Evolutionary conservation across 1,139 yeast species (phyloP).

Genomic region (Martiniozyma asiatica): DNA sequence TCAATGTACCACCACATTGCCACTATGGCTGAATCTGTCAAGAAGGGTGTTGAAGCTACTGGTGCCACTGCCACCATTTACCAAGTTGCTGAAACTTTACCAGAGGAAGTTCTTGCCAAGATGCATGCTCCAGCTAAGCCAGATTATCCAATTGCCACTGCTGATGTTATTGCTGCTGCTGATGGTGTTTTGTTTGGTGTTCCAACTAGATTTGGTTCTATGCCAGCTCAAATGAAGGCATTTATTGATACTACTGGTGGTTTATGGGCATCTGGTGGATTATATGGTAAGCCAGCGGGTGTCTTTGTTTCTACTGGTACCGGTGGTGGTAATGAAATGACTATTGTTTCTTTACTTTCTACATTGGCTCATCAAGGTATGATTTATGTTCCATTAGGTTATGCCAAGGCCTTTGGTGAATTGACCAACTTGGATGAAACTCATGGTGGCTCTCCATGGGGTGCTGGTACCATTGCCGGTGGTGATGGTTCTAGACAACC

Average conservation of each 20-base stretch:
- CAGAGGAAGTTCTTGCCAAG: slow-evolving; percentile 44
- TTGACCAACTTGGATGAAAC: slow-evolving; percentile 52
- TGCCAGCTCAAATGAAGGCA: slow-evolving; percentile 71
- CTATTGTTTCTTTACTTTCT: slow-evolving; percentile 54
- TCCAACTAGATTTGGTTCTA: slow-evolving; percentile 75
- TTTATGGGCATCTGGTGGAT: slow-evolving; percentile 67
- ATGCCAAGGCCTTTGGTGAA: slow-evolving; percentile 47
- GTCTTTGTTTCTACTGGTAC: slow-evolving; percentile 70
- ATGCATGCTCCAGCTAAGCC: slow-evolving; percentile 63
- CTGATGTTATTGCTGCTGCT: slow-evolving; percentile 46
- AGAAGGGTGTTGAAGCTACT: slow-evolving; percentile 59
- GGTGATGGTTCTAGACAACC: slow-evolving; percentile 73
- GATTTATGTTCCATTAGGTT: slow-evolving; percentile 72
- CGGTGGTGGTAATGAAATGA: slow-evolving; percentile 78
- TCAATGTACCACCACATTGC: slow-evolving; percentile 74
- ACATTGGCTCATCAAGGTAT: slow-evolving; percentile 71
- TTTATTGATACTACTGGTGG: slow-evolving; percentile 81
- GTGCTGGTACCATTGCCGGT: slow-evolving; percentile 76
- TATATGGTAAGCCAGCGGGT: slow-evolving; percentile 69
- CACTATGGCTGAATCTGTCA: slow-evolving; percentile 53
- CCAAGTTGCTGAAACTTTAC: slow-evolving; percentile 73
- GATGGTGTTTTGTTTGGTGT: slow-evolving; percentile 74
- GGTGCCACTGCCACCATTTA: slow-evolving; percentile 63
- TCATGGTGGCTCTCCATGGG: slow-evolving; percentile 84
- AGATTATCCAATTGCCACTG: slow-evolving; percentile 56